phyloP scores from a whole-genome alignment of 768 basidiomycete species.

The Suillus plorans region DNA sequence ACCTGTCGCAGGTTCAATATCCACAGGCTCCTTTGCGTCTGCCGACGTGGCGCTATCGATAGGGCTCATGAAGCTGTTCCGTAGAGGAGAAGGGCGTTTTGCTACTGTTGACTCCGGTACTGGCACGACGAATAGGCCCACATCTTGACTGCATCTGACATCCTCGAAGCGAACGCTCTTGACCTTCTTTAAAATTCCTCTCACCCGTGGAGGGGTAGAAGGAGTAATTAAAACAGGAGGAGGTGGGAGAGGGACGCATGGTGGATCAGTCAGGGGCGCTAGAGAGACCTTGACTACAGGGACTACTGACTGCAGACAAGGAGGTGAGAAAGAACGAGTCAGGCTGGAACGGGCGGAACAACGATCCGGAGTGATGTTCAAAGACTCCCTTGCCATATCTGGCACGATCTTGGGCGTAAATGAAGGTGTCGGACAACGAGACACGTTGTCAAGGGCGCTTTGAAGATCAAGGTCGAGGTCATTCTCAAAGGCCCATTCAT shows the following conservation, averaged over 20 bases:
- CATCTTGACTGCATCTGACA: constrained; percentile 5
- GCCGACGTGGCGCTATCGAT: background rate
- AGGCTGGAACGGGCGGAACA: constrained; percentile 14
- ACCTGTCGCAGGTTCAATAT: background rate
- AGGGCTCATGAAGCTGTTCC: constrained; percentile 1
- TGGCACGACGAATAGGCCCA: background rate
- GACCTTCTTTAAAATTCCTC: constrained; percentile 39
- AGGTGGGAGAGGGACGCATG: constrained; percentile 19
- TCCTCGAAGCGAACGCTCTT: constrained; percentile 41
- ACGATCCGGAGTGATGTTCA: constrained; percentile 14
- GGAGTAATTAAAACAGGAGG: constrained; percentile 24
- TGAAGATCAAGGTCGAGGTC: constrained; percentile 24
- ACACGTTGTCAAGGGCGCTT: constrained; percentile 6
- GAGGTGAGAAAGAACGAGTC: constrained; percentile 8
- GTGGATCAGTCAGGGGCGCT: constrained; percentile 14
- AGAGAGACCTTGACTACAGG: background rate
- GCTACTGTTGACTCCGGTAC: constrained; percentile 2
- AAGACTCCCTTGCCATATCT: background rate
- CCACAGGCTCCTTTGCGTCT: background rate
- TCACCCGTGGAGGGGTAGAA: constrained; percentile 29
- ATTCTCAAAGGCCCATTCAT: constrained; percentile 38
- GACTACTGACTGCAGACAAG: constrained; percentile 14
- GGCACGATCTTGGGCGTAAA: background rate
- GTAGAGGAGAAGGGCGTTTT: constrained; percentile 12
- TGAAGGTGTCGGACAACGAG: background rate